Base-by-base conservation (phyloP, 805 yeast genomes). In the Debaryomyces tyrocola region DNA sequence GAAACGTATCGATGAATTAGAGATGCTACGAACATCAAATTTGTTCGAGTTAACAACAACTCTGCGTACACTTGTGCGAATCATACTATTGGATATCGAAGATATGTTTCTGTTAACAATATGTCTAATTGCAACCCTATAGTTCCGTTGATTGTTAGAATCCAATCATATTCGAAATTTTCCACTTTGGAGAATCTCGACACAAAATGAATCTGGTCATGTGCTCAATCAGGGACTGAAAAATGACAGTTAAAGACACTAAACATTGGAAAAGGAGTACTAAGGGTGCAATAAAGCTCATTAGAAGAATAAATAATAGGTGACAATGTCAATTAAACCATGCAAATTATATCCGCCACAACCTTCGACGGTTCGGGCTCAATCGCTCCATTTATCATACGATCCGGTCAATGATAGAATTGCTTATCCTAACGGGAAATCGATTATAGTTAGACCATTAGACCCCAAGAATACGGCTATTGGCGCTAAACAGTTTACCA, bases 371-470 rank as follows among this genome's bases (percentile, higher is more conserved):
- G 63, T 75, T 40, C 78, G 91, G 54, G 95, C 84, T 15, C 80
- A 77, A 44, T 73, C 86, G 9, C 82, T 85, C 3, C 90, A 83
- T 53, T 64, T 92, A 36, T 82, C 96, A 1, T 90, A 87, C 62
- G 96, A 91, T 62, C 59, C 76, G 18, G 73, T 76, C 46, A 72
- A 85, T 33, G 82, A 87, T 54, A 69, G 92, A 49, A 71, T 94
- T 43, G 95, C 85, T 1, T 94, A 92, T 60, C 83, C 94, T 9
- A 68, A 84, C 50, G 96, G 96, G 40, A 88, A 87, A 63, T 83
- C 92, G 6, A 79, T 92, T 24, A 79, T 83, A 56, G 71, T 92
- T 33, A 78, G 95, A 50, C 79, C 85, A 2, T 76, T 90, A 41
- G 73, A 71, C 38, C 73, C 75, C 28, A 64, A 72, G n/a, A 81